A percentile compares a stretch with the other conserved stretches of the same genome.
These are phyloP conservation scores for Syncephalastrum monosporum DNA, from an alignment of 371 early-diverging fungal genomes.

Conservation along the genomic window DNA sequence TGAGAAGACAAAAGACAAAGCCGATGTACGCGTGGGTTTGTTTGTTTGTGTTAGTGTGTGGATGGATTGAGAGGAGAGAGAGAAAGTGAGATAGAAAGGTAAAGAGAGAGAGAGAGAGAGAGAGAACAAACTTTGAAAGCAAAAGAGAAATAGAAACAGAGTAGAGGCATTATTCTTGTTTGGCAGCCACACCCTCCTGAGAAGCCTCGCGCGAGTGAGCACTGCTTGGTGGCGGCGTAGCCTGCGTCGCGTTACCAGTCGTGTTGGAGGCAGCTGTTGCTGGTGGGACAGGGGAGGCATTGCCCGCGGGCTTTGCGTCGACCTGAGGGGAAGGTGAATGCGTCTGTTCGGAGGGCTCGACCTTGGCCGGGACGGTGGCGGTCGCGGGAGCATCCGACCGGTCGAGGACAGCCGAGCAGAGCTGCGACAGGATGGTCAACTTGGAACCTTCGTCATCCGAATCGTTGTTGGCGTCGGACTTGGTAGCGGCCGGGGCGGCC, in stretches of 20 bases:
- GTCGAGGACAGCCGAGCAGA: conserved; percentile 49
- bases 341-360: neutral
- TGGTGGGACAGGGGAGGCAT: neutral
- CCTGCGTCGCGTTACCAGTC: neutral
- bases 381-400: conserved; percentile 21
- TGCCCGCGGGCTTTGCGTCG: neutral
- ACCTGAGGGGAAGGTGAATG: neutral
- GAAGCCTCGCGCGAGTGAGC: conserved; percentile 12
- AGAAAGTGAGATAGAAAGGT: too few species aligned
- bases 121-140: too few species aligned
- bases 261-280: conserved; percentile 6
- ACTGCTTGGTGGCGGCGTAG: conserved; percentile 11
- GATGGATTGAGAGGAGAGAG: too few species aligned
- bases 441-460: conserved; percentile 50
- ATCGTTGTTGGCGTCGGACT: conserved; percentile 17
- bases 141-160: too few species aligned
- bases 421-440: conserved; percentile 46
- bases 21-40: too few species aligned
- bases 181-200: too few species aligned
- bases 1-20: too few species aligned
- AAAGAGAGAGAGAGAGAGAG: too few species aligned
- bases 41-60: too few species aligned
- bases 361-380: neutral
- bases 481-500: conserved; percentile 8
- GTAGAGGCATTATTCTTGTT: too few species aligned